Evolutionary conservation across 2,329 filamentous ascomycete genomes (phyloP), one percentile per base, ranked within the genome.

Genomic region (Aspergillus japonicus): DNA sequence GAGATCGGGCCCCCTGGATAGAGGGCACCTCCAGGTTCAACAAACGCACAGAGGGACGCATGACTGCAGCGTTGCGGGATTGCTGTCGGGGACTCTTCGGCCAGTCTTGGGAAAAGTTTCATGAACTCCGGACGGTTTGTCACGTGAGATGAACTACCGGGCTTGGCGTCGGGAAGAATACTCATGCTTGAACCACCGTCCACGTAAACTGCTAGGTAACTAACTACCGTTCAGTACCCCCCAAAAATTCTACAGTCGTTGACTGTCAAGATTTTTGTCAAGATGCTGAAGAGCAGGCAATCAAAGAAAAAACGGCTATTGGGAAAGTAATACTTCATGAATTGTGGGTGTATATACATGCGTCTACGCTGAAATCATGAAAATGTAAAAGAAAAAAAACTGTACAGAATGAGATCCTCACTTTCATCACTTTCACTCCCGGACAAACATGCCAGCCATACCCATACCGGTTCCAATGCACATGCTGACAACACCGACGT

Each of bases 401-500:
- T 42, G 55, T 59, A 53, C 51, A 60, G 42, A 50, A 55, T 23
- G 47, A 19, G 42, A 50, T 58, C 39, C 57, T 23, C 42, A 26
- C 21, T 54, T 54, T 55, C 14, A 29, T 50, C 23, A 23, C 54
- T 56, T 63, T 67, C 81, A 88, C 75, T 89, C 87, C 66, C 84
- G 78, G 54, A 88, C 85, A 75, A 89, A 87, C 75, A 89, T 73
- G 26, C 84, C 85, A 2, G 87, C 87, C 85, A 90, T 89, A 16
- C 88, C 88, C 87, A 91, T 91, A n/a, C 89, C 89, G 0, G 89
- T 92, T 16, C 89, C 89, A 60, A 92, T 86, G 75, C 93, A 97
- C 91, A 97, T 96, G 70, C 89, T 95, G 58, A 96, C 85, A 49
- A 96, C 91, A 66, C 93, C 92, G 51, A 96, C 80, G 75, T 94